Conservation (phyloP, 1,139 yeast genomes). For the Candida tunisiensis region DNA sequence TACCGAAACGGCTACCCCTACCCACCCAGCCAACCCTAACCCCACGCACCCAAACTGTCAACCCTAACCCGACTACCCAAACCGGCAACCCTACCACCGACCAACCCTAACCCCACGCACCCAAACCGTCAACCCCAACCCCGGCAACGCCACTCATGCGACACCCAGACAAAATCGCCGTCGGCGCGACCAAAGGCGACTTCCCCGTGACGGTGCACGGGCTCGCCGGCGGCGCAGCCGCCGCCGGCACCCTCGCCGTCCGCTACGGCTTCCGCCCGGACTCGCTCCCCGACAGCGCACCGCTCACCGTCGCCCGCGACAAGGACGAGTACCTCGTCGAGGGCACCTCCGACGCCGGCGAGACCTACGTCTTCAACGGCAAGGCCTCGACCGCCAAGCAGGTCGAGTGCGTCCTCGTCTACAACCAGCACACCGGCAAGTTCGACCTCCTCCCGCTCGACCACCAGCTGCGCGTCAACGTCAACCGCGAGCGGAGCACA, state of each 20-base stretch:
- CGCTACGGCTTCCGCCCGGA: constrained; percentile 15
- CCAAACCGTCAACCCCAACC: too few species aligned
- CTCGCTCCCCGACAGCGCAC: constrained; percentile 8
- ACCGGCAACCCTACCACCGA: too few species aligned
- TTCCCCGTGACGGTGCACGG: constrained; percentile 5
- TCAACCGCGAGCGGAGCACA: constrained; percentile 8
- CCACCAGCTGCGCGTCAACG: constrained; percentile 12
- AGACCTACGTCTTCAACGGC: constrained; percentile 12
- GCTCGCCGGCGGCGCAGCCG: constrained; percentile 1
- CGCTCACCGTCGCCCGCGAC: constrained; percentile 6
- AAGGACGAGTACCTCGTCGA: constrained; percentile 10
- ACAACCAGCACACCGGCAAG: constrained; percentile 9
- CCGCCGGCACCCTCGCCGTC: constrained; percentile 5
- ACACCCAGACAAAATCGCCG: too few species aligned
- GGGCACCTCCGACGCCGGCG: constrained; percentile 1
- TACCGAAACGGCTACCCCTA: too few species aligned
- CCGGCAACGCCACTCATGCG: too few species aligned
- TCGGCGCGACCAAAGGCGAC: constrained; percentile 4
- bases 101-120: too few species aligned
- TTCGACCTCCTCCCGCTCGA: constrained; percentile 14
- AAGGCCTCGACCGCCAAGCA: constrained; percentile 13
- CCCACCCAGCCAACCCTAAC: too few species aligned
- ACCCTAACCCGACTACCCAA: too few species aligned
- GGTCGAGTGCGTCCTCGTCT: constrained; percentile 17
- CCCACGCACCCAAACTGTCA: too few species aligned